Percentiles rank a stretch among this genome's conserved stretches.
phyloP scores from a whole-genome alignment of 2,329 filamentous ascomycete genomes.

The Cladosporium colombiae region DNA sequence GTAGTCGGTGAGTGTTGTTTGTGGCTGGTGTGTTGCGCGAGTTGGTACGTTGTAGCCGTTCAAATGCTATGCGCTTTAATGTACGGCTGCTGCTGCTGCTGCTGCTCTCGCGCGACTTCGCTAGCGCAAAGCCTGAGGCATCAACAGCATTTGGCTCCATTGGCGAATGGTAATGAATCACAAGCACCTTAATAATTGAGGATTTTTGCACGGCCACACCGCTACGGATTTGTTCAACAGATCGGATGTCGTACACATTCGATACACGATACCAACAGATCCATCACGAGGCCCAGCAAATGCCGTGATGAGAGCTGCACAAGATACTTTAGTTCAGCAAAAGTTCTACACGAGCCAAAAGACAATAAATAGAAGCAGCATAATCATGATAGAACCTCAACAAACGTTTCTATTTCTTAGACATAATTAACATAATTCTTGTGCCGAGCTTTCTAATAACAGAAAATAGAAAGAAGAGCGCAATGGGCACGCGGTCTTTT shows the following conservation, averaged over 20 bases:
- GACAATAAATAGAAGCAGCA: not conserved
- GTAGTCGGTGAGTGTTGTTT: too few relatives aligned
- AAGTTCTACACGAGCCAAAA: not conserved
- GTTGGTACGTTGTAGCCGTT: not conserved
- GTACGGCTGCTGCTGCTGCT: not conserved
- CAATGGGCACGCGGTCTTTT: not conserved
- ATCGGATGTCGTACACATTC: not conserved
- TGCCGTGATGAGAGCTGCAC: not conserved
- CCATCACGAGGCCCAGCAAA: not conserved
- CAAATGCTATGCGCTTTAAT: not conserved
- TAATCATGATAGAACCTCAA: conserved; percentile 3
- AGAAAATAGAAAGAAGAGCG: not conserved
- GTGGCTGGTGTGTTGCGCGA: not conserved
- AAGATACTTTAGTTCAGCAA: not conserved
- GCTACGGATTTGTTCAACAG: not conserved
- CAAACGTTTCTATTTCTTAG: conserved; percentile 11
- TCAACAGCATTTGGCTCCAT: not conserved
- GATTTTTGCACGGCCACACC: not conserved
- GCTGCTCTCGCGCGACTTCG: not conserved
- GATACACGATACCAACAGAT: not conserved
- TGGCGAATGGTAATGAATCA: not conserved
- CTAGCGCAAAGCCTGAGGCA: not conserved
- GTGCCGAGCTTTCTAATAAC: conserved; percentile 12
- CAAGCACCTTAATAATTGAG: not conserved
- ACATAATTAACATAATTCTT: conserved; percentile 16